Evolutionary conservation across 306 rosid species (phyloP).

Genomic region (Albizia julibrissin): DNA sequence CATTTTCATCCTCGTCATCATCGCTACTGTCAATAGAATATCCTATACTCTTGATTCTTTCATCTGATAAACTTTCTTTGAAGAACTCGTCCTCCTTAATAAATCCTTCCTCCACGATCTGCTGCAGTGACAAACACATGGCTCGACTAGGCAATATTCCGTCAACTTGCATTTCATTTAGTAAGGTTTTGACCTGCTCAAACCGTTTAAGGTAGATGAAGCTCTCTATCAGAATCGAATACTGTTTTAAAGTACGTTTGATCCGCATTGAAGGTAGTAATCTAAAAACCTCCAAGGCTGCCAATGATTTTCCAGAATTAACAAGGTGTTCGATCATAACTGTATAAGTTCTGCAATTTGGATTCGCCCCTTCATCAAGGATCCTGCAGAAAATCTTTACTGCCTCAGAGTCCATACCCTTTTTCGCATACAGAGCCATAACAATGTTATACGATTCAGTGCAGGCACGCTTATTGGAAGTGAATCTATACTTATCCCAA

Average conservation of each 20-base stretch:
- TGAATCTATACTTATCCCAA: constrained; percentile 58
- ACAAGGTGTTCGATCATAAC: constrained; percentile 80
- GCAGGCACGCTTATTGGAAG: constrained; percentile 41
- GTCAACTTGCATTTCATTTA: constrained; percentile 68
- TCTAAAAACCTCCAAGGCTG: constrained; percentile 64
- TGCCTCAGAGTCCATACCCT: constrained; percentile 59
- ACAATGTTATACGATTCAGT: constrained; percentile 71
- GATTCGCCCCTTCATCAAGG: constrained; percentile 68
- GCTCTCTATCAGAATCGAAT: constrained; percentile 51
- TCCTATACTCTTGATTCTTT: constrained; percentile 51
- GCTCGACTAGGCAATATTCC: constrained; percentile 70
- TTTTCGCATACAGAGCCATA: constrained; percentile 60
- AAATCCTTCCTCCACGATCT: constrained; percentile 54
- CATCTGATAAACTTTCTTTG: constrained; percentile 52
- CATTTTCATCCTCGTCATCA: constrained; percentile 39
- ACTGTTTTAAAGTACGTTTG: constrained; percentile 68
- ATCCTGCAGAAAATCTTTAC: constrained; percentile 51
- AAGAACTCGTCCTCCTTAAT: constrained; percentile 48
- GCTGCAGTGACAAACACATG: constrained; percentile 51
- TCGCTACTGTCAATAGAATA: constrained; percentile 45
- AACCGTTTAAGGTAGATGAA: constrained; percentile 46
- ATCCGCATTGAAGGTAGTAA: constrained; percentile 66
- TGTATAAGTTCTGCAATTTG: constrained; percentile 67
- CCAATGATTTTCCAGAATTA: constrained; percentile 42
- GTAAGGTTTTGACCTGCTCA: constrained; percentile 54